These are phyloP conservation scores for Aschersonia sp. DNA, from an alignment of 2,329 filamentous ascomycete genomes.

Conservation along the genomic window DNA sequence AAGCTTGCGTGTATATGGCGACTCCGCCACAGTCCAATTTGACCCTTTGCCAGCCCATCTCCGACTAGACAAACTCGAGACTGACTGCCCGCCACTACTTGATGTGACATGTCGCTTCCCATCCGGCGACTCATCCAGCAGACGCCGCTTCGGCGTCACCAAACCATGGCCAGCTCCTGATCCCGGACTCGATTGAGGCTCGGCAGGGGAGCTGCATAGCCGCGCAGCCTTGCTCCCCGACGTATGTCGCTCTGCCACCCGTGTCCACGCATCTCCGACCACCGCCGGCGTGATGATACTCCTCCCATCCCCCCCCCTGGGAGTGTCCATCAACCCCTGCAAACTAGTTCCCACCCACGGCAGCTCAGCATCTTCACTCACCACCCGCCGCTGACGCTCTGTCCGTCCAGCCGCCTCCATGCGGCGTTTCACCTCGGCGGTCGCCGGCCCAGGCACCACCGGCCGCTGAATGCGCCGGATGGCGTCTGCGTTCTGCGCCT, in stretches of 20 bases:
- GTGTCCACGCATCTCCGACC: background rate
- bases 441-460: conserved; percentile 23
- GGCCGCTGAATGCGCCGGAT: conserved; percentile 38
- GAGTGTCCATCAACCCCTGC: conserved; percentile 27
- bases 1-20: background rate
- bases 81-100: background rate
- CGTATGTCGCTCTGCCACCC: too few relatives aligned
- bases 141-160: background rate
- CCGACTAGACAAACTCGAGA: background rate
- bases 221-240: too few relatives aligned
- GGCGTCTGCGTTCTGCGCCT: conserved; percentile 35
- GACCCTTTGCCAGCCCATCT: background rate
- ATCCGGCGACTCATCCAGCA: background rate
- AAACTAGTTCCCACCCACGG: conserved; percentile 19
- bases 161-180: background rate
- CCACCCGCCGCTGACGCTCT: conserved; percentile 11
- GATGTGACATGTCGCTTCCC: background rate
- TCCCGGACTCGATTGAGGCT: too few relatives aligned
- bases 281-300: conserved; percentile 6
- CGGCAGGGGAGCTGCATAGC: too few relatives aligned
- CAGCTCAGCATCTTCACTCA: conserved; percentile 3
- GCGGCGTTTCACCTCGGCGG: conserved; percentile 10
- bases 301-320: conserved; percentile 12
- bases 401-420: conserved; percentile 8
- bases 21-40: background rate